These are phyloP conservation scores for Ascochyta rabiei DNA, from an alignment of 2,329 filamentous ascomycete species.

Conservation along the genomic window DNA sequence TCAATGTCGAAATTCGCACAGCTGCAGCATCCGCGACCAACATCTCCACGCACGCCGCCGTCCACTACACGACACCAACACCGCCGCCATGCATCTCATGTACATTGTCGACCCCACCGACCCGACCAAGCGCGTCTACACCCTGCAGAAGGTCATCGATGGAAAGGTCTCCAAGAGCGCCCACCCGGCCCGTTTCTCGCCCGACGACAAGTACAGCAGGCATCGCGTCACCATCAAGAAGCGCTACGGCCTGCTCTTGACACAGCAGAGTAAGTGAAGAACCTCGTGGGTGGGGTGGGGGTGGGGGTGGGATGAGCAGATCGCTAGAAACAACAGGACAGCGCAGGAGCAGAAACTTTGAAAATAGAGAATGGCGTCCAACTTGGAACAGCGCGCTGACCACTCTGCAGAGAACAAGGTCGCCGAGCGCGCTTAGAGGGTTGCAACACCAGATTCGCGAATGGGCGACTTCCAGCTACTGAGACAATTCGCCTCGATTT, in stretches of 20 bases:
- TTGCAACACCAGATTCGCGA: not conserved
- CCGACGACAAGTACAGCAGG: slow-evolving; percentile 96
- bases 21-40: slow-evolving; percentile 5
- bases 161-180: slow-evolving; percentile 93
- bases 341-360: slow-evolving; percentile 1
- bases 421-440: slow-evolving; percentile 24
- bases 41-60: not conserved
- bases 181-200: slow-evolving; percentile 94
- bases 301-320: not conserved
- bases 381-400: not conserved
- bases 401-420: slow-evolving; percentile 34
- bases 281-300: not conserved
- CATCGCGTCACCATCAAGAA: slow-evolving; percentile 95
- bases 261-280: slow-evolving; percentile 69
- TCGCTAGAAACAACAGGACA: not conserved
- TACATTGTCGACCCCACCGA: slow-evolving; percentile 83
- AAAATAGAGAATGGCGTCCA: not conserved
- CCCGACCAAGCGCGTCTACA: slow-evolving; percentile 79
- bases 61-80: not conserved
- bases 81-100: slow-evolving; percentile 70
- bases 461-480: not conserved
- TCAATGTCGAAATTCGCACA: slow-evolving; percentile 22
- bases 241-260: slow-evolving; percentile 86
- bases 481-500: not conserved
- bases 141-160: slow-evolving; percentile 83